These are phyloP conservation scores for Mortierella sp. DNA, from an alignment of 371 early-diverging fungal species.

Conservation along the genomic window DNA sequence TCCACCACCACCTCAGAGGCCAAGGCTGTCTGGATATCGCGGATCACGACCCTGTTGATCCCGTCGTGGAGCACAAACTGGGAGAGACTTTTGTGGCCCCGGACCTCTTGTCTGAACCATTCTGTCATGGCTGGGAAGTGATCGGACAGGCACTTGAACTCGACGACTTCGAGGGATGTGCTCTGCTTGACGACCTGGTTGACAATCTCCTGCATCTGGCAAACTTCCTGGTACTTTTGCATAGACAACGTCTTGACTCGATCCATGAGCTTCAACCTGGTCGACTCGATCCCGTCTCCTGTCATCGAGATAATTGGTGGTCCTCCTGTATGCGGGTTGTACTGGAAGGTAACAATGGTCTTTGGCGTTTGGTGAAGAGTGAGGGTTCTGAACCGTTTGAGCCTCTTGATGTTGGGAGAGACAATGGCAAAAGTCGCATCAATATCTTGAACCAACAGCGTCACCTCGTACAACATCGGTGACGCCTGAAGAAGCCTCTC, in stretches of 20 bases:
- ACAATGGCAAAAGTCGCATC: background rate
- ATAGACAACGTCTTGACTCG: background rate
- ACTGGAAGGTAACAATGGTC: background rate
- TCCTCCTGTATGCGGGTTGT: background rate
- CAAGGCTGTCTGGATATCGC: background rate
- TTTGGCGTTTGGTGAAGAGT: background rate
- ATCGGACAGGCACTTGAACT: background rate
- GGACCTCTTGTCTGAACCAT: background rate
- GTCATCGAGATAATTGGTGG: background rate
- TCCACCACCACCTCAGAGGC: background rate
- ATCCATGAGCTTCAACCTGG: background rate
- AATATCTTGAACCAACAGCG: background rate
- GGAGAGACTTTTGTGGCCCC: background rate
- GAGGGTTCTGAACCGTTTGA: background rate
- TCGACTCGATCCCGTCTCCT: conserved; percentile 3
- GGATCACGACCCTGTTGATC: background rate
- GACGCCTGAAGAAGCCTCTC: background rate
- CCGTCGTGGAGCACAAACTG: background rate
- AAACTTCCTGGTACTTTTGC: background rate
- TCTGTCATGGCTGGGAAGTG: background rate
- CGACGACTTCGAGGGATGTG: background rate
- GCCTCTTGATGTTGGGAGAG: background rate
- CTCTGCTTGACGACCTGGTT: background rate
- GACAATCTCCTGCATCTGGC: background rate
- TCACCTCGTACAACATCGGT: background rate